Base-by-base conservation (phyloP, 345 rosid genomes). In the Populus nigra region DNA sequence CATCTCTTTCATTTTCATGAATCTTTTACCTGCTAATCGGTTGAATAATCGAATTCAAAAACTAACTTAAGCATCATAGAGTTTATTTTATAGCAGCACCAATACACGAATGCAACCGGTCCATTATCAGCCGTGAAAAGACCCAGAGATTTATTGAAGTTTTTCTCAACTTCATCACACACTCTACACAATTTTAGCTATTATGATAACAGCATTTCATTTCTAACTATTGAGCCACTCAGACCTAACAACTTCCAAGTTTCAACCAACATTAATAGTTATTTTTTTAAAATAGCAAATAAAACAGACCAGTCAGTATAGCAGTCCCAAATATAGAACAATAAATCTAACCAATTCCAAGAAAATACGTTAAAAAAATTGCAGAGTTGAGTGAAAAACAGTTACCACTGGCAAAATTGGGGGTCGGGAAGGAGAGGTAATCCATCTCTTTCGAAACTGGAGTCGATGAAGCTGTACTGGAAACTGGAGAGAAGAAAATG, bases 401-500 rank as follows among this genome's bases (percentile, higher is more conserved):
- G 27, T n/a, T 68, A 78, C 83, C 83, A 74, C 66, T 23, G 83
- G 79, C 22, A 83, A 65, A 68, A 25, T 77, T 57, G 83, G 89
- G 80, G 84, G 72, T 18, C 81, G 65, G 22, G 88, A 74, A 22
- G 79, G 81, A 31, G 80, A 83, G 1, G 79, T 36, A 76, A 81
- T 7, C 39, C 77, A 22, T 43, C 63, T 62, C 72, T 45, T 78
- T 2, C 76, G 61, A 70, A 86, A 78, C 62, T 55, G 79, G 62
- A 82, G 65, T 16, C 75, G 81, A 73, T 67, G 83, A 49, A 85
- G 84, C 73, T 72, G 85, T 35, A 67, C 16, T 0, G 88, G 88
- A 50, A 79, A 75, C 43, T 77, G 86, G 8, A 84, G 50, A 57
- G 84, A 78, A 68, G 89, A 84, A 7, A 75, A 76, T 38, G 84